Evolutionary conservation across 192 early-diverging fungal species (phyloP).

Genomic region (Coemansia sp.): DNA sequence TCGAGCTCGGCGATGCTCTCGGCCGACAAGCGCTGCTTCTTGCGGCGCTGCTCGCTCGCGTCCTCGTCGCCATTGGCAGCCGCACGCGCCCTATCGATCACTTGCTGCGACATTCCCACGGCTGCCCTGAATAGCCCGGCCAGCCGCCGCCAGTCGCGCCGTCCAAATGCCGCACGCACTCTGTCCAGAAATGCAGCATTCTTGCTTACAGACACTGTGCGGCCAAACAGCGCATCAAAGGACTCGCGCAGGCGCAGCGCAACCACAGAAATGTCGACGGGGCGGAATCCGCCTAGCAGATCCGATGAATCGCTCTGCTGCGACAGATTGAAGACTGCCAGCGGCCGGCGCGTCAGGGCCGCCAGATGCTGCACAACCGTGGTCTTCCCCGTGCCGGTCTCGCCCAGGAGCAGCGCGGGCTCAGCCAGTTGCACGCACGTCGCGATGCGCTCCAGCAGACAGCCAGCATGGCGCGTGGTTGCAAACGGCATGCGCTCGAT

Average conservation of each 20-base stretch:
- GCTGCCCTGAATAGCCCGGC: conserved; percentile 75
- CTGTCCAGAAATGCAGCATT: conserved; percentile 87
- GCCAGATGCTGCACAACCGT: conserved; percentile 94
- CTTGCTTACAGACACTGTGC: conserved; percentile 85
- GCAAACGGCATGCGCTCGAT: conserved; percentile 72
- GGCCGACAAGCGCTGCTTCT: conserved; percentile 36
- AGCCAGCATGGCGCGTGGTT: conserved; percentile 76
- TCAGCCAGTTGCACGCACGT: conserved; percentile 78
- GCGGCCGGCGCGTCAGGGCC: conserved; percentile 66
- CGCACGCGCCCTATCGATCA: conserved; percentile 11
- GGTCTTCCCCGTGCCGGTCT: conserved; percentile 98
- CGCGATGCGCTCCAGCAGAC: conserved; percentile 85
- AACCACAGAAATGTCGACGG: conserved; percentile 81
- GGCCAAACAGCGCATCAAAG: conserved; percentile 84
- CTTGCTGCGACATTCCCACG: conserved; percentile 23
- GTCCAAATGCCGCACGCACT: conserved; percentile 70
- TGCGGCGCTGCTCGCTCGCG: conserved; percentile 3
- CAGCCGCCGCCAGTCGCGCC: conserved; percentile 84
- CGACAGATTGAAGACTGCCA: conserved; percentile 94
- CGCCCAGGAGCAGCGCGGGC: conserved; percentile 90
- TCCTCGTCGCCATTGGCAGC: conserved; percentile 29
- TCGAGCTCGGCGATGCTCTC: conserved; percentile 46
- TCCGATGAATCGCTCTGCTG: conserved; percentile 96
- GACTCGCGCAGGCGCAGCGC: conserved; percentile 79
- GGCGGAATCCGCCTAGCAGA: conserved; percentile 96